Evolutionary conservation across 148 eudicot genomes (phyloP), one percentile per base, ranked within the genome.

Genomic region (Rhododendron mucronatum): DNA sequence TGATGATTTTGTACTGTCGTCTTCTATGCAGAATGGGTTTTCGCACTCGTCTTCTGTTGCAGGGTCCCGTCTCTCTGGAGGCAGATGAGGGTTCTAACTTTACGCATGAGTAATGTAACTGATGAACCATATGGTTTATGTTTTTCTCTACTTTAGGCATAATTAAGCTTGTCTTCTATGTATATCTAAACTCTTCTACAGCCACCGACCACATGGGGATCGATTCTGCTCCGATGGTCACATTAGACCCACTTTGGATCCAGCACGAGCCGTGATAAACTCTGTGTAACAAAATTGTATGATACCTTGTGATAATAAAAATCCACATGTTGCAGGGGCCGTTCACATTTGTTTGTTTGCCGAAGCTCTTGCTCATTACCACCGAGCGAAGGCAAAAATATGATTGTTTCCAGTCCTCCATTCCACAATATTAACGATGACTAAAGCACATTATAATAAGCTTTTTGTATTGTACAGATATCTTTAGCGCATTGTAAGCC

Each of bases 11-110:
- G 28, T 33, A 2, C 8, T 84, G 18, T 84, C 79, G 1, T 84
- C 61, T 83, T 69, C 85, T 12, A 26, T 18, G 65, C 65, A 71
- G 1, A 84, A 47, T 6, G 30, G 5, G 2, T 28, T 71, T 84
- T 16, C 28, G 18, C 20, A 73, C 4, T 18, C 78, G 1, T 33
- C 84, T 4, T 80, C 78, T 28, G 75, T 75, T 57, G 45, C 82
- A 2, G 50, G 59, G 30, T 88, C 87, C 0, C 69, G 81, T 44
- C 81, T 85, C 48, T 73, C 82, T 14, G 78, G 82, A 10, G 89
- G 89, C n/a, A 79, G 89, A 59, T 88, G 67, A 87, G 73, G 15
- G 4, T 35, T 69, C 15, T 26, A 65, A 65, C 73, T 26, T 26
- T 23, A 41, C 2, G 0, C 33, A 65, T 9, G 67, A 0, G 45